A percentile compares a stretch with the other conserved stretches of the same genome.
These are phyloP conservation scores for Camillea tinctor DNA, from an alignment of 2,329 filamentous ascomycete species.

Conservation along the genomic window DNA sequence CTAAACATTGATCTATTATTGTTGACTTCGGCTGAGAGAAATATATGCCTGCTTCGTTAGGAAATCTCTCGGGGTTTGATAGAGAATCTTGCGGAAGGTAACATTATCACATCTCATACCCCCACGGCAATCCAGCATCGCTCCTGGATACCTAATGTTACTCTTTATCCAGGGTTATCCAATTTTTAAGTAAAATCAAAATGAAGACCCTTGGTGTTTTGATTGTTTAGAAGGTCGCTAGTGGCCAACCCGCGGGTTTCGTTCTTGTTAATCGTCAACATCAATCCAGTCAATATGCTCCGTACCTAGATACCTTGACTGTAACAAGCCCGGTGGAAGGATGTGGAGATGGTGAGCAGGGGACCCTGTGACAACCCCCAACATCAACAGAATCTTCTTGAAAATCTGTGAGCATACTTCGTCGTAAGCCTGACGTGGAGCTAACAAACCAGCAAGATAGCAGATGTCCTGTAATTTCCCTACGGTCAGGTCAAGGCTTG, in stretches of 20 bases:
- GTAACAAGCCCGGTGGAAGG: background rate
- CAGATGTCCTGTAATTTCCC: background rate
- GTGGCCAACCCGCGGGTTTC: no score
- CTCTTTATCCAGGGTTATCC: background rate
- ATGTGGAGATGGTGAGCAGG: background rate
- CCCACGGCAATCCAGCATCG: background rate
- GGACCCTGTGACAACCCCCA: background rate
- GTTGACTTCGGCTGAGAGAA: background rate
- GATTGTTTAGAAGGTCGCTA: background rate
- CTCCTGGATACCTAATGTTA: background rate
- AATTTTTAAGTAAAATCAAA: background rate
- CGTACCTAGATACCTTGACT: background rate
- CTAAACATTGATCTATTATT: background rate
- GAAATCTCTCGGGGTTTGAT: background rate
- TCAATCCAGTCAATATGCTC: no score
- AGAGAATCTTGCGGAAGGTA: slow-evolving; percentile 2
- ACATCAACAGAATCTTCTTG: background rate
- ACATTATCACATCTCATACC: background rate
- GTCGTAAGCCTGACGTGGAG: background rate
- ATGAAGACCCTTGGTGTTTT: background rate
- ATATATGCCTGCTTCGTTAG: background rate
- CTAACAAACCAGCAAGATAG: background rate
- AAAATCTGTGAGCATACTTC: no score
- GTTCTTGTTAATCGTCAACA: no score
- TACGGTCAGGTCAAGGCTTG: background rate